Base-by-base conservation (phyloP, 148 eudicot genomes). In the Chenopodium album region DNA sequence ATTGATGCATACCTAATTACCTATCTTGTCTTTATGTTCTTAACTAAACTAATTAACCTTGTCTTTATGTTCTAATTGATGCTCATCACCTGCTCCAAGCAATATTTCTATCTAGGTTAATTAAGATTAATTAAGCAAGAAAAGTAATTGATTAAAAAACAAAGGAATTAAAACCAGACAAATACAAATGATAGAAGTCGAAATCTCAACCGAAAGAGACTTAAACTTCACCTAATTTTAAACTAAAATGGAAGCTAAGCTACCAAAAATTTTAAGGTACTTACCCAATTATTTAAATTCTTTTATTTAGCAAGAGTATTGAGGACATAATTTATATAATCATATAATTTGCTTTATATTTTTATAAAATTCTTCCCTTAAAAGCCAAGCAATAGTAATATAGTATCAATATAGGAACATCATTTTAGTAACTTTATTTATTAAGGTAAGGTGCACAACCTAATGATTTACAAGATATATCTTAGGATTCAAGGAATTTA, bases 301-400 rank as follows among this genome's bases (percentile, higher is more conserved):
- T 31, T 31, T 31, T 31, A 31, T 31, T 31, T 31, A 31, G 32
- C 9, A 0, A 46, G 48, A 46, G 50, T 47, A 16, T 12, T 14
- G 59, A 52, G 14, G 59, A 52, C 32, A 31, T 31, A 31, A 31
- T 31, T 31, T 31, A 41, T 41, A 41, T 41, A 41, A 41, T 41
- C 44, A 41, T 12, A 32, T 37, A 48, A 76, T 76, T 1, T 56
- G 68, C 71, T 19, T 13, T 63, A 41, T 67, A 50, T 50, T 32
- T 28, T 13, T 16, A n/a, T 26, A n/a, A 13, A 32, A n/a, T 7
- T 74, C 82, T 83, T 83, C 82, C 64, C 85, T 83, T 83, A 23
- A 32, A 82, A 82, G 84, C 31, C 80, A 76, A 76, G 84, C 84
- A 76, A 82, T 4, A 56, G 23, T 23, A 23, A 23, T 23, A 23